Base-by-base conservation (phyloP, 2,329 filamentous ascomycete species). In the Neopestalotiopsis rosae region DNA sequence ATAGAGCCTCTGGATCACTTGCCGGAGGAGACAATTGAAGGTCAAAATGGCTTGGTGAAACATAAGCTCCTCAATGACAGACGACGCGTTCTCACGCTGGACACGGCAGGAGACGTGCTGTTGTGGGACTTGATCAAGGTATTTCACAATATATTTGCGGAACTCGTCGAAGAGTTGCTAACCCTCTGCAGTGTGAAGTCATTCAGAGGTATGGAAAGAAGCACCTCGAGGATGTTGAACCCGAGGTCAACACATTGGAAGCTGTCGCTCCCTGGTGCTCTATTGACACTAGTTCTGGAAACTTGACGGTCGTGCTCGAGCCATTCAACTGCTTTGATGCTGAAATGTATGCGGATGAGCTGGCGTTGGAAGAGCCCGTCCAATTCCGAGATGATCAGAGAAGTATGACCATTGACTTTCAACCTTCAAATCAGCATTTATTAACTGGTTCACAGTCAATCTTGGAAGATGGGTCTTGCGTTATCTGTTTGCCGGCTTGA, bases 291-390 rank as follows among this genome's bases (percentile, higher is more conserved):
- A 92, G 95, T 74, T 98, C 95, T 4, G 96, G 96, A 45, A 94
- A 93, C 71, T 84, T 99, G 67, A 95, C 94, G 2, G 95, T 98
- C 3, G 91, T 97, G 20, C 81, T 99, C 20, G 96, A 99, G 77
- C 94, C 95, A 56, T 97, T 96, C 76, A 97, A 97, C 74, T 98
- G 95, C 79, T 99, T 99, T 74, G 96, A 99, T 80, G 96, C 95
- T 17, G 96, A 99, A 77, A 92, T 97, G 80, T 99, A 99, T 78
- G 95, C 94, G 1, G 96, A 99, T 78, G 95, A 98, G 80, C 83
- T 97, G 45, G 85, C 90, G 56, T 74, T 95, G 67, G 88, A 92
- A 12, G 91, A 94, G 71, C 84, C 89, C n/a, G 85, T 92, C 20
- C 91, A 95, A 13, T 97, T 97, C 76, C 87, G 92, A 68, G 95